Evolutionary conservation across 129 eudicot species (phyloP), one percentile per base, ranked within the genome.

Genomic region (Ambrosia artemisiifolia): DNA sequence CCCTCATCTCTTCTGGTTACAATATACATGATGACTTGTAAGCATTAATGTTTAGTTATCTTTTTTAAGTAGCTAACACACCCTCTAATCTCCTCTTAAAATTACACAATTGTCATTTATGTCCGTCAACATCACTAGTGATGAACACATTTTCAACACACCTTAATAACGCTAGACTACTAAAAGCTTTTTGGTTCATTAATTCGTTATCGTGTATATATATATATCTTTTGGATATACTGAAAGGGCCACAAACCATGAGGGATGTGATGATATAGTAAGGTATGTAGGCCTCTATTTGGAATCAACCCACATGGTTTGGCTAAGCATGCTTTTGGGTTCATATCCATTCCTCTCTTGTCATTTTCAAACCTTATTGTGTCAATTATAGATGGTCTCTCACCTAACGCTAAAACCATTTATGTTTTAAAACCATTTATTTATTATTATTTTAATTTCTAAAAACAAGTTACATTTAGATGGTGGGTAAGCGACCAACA

Each of bases 201-300:
- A 40, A 10, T 40, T 40, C 2, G 9, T 40, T 40, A 40, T 40
- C 44, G 44, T 40, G 44, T 40, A 7, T 40, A 60, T 34, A 50
- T 40, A 7, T 6, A 60, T 34, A 50, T 30, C 51, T 69, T 50
- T 53, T 47, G 73, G 73, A 32, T 17, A 70, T 11, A 9, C 5
- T 5, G 14, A 24, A 24, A 56, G 61, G 74, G 11, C 80, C 80
- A 67, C 80, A 67, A 18, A 60, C 66, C 74, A 75, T 67, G 59
- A 75, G 59, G 18, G 60, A 53, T 16, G 20, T 11, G 59, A 46
- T 33, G 30, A 53, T 67, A 67, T 66, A 47, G 70, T 76, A 76
- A 57, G 80, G 80, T 16, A 63, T 68, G 80, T 68, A 67, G 63
- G 80, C 68, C 79, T 65, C 53, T 57, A 33, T 30, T 44, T 62